phyloP scores from a whole-genome alignment of 306 rosid genomes.

The Lathyrus aphaca region DNA sequence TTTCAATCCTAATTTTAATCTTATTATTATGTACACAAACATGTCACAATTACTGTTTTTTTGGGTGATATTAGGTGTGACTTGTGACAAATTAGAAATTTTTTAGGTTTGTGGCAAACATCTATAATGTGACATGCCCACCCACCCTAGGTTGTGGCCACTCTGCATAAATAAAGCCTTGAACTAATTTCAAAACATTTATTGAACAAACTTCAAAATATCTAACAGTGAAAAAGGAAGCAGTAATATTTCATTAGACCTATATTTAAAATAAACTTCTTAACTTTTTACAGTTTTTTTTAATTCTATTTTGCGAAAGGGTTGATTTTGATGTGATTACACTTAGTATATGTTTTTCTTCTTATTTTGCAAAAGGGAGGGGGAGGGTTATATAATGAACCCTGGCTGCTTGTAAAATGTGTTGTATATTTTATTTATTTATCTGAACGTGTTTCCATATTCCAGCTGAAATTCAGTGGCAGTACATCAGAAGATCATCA shows the following conservation, averaged over 20 bases:
- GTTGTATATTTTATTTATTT: constrained; percentile 3
- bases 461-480: constrained; percentile 82
- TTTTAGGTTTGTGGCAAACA: not conserved
- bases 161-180: constrained; percentile 5
- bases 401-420: constrained; percentile 37
- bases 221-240: constrained; percentile 13
- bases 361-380: constrained; percentile 20
- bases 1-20: constrained; percentile 10
- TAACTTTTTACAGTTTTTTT: not conserved
- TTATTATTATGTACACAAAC: constrained; percentile 1
- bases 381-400: constrained; percentile 16
- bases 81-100: not conserved
- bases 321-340: not conserved
- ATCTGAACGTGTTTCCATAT: constrained; percentile 41
- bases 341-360: not conserved
- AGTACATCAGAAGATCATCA: constrained; percentile 91
- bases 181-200: not conserved
- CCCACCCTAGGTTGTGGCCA: not conserved
- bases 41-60: not conserved
- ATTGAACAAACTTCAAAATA: not conserved
- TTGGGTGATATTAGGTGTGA: not conserved
- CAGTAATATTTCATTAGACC: constrained; percentile 5
- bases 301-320: not conserved
- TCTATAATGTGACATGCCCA: not conserved
- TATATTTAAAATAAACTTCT: constrained; percentile 6